A percentile compares a stretch with the other conserved stretches of the same genome.
Conservation (phyloP, 2,329 filamentous ascomycete genomes). For the Trichoderma asperellum region DNA sequence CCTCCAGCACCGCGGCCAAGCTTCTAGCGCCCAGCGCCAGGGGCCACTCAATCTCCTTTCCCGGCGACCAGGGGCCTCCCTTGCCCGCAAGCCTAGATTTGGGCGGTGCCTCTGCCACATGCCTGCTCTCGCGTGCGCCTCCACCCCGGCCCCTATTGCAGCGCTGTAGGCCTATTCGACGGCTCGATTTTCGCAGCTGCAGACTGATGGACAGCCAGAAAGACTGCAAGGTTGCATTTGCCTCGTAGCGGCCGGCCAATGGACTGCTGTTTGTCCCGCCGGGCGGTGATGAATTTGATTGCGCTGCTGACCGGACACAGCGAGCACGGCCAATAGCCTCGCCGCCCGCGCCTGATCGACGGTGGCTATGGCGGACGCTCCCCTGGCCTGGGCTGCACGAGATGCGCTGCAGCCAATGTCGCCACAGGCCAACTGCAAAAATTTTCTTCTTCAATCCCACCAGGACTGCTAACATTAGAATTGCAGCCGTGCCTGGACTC, state of each 20-base stretch:
- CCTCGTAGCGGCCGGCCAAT: neutral
- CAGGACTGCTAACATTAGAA: neutral
- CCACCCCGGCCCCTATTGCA: constrained; percentile 10
- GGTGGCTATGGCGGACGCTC: neutral
- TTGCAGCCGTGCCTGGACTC: neutral
- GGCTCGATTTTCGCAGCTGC: neutral
- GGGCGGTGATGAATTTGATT: neutral
- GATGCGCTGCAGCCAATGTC: neutral
- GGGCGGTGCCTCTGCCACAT: constrained; percentile 7
- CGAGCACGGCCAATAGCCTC: neutral
- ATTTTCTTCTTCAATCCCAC: neutral
- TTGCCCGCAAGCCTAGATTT: constrained; percentile 1
- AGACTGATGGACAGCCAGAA: neutral
- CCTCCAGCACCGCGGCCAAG: neutral
- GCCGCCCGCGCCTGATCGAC: constrained; percentile 1
- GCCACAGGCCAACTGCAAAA: neutral
- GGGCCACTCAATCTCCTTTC: constrained; percentile 14
- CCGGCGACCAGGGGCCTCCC: constrained; percentile 5
- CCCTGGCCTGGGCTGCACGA: neutral
- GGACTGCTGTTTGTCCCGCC: neutral
- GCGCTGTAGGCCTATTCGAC: neutral
- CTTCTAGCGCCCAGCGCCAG: constrained; percentile 1
- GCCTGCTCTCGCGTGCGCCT: constrained; percentile 26
- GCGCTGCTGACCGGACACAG: neutral
- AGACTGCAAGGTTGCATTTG: neutral